A percentile compares a stretch with the other conserved stretches of the same genome.
phyloP scores from a whole-genome alignment of 2,329 filamentous ascomycete species.

The Fusarium aywerte region DNA sequence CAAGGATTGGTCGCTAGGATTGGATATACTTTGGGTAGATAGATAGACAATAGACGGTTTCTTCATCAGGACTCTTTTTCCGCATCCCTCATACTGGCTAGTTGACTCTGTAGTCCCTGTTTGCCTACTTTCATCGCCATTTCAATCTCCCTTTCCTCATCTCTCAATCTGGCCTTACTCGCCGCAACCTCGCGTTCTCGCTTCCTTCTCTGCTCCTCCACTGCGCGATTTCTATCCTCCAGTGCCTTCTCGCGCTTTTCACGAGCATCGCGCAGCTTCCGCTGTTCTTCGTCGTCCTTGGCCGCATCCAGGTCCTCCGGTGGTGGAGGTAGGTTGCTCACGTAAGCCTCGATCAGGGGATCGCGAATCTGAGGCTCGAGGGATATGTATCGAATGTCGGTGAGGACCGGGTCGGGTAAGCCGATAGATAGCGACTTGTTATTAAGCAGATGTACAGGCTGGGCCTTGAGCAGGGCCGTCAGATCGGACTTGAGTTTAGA shows the following conservation, averaged over 20 bases:
- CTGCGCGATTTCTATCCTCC: constrained; percentile 69
- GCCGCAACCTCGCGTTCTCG: constrained; percentile 68
- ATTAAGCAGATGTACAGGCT: constrained; percentile 69
- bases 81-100: constrained; percentile 53
- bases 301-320: constrained; percentile 57
- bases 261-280: constrained; percentile 62
- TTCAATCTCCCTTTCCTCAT: constrained; percentile 75
- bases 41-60: constrained; percentile 1
- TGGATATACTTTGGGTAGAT: constrained; percentile 19
- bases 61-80: constrained; percentile 36
- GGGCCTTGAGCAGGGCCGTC: constrained; percentile 69
- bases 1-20: constrained; percentile 8
- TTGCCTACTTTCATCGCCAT: constrained; percentile 75
- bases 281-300: constrained; percentile 62
- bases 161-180: constrained; percentile 69
- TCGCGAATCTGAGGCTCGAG: constrained; percentile 71
- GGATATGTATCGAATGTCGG: constrained; percentile 76
- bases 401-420: constrained; percentile 70
- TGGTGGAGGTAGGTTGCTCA: constrained; percentile 70
- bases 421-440: constrained; percentile 64
- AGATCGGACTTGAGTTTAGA: constrained; percentile 77
- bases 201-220: constrained; percentile 71
- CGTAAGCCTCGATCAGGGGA: constrained; percentile 71
- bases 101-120: constrained; percentile 71
- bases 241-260: constrained; percentile 73